These are phyloP conservation scores for Hirsutella thompsonii DNA, from an alignment of 2,329 filamentous ascomycete species.

Conservation along the genomic window DNA sequence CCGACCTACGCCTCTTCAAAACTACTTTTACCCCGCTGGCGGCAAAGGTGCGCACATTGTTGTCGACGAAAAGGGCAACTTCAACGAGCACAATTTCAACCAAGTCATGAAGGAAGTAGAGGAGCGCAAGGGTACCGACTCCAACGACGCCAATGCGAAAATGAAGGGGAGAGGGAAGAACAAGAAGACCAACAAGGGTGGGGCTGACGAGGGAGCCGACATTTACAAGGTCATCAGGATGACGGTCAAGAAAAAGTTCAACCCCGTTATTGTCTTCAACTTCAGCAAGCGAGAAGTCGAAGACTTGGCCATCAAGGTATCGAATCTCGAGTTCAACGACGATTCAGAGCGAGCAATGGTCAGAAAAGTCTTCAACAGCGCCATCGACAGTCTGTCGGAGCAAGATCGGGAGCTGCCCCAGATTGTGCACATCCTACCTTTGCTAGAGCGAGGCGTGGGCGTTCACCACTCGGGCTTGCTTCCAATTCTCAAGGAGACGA, in stretches of 20 bases:
- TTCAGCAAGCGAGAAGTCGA: slow-evolving; percentile 98
- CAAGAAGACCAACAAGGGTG: slow-evolving; percentile 83
- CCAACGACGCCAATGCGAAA: slow-evolving; percentile 66
- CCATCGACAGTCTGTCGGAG: slow-evolving; percentile 83
- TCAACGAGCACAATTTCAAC: slow-evolving; percentile 95
- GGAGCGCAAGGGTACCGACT: slow-evolving; percentile 74
- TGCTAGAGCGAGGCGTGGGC: slow-evolving; percentile 83
- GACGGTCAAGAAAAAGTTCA: slow-evolving; percentile 96
- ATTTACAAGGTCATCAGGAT: slow-evolving; percentile 98
- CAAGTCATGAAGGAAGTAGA: slow-evolving; percentile 86
- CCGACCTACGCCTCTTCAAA: slow-evolving; percentile 87
- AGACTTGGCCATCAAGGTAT: slow-evolving; percentile 76
- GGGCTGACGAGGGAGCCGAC: slow-evolving; percentile 57
- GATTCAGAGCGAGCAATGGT: slow-evolving; percentile 94
- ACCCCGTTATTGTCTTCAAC: slow-evolving; percentile 98
- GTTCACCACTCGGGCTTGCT: slow-evolving; percentile 94
- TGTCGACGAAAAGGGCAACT: slow-evolving; percentile 92
- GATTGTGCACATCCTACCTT: slow-evolving; percentile 78
- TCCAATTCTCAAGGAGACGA: slow-evolving; percentile 94
- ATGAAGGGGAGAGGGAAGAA: slow-evolving; percentile 80
- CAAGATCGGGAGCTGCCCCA: slow-evolving; percentile 83
- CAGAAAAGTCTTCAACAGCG: slow-evolving; percentile 82
- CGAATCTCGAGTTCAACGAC: slow-evolving; percentile 83
- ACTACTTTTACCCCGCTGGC: slow-evolving; percentile 93
- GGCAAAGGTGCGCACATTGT: slow-evolving; percentile 88